Conservation (phyloP, 148 eudicot genomes). For the Fagopyrum esculentum region DNA sequence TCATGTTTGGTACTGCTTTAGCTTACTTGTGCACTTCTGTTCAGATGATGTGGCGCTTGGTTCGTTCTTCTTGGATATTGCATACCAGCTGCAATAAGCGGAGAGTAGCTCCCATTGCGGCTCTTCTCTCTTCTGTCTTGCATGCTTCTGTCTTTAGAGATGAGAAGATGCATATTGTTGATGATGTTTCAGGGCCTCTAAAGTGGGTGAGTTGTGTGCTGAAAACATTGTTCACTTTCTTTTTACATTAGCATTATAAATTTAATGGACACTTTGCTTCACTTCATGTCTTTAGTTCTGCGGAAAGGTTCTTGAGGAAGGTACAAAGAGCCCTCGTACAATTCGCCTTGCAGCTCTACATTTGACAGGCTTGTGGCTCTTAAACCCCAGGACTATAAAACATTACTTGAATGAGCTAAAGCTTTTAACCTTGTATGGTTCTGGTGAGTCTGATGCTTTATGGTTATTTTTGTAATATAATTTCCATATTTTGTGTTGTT, state of each 20-base stretch:
- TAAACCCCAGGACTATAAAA: constrained; percentile 53
- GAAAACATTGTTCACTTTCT: background rate
- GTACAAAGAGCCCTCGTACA: constrained; percentile 93
- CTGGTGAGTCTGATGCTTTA: constrained; percentile 46
- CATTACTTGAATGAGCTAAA: constrained; percentile 81
- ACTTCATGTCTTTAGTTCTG: constrained; percentile 49
- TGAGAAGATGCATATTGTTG: constrained; percentile 64
- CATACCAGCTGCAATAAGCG: constrained; percentile 88
- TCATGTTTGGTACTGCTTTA: background rate
- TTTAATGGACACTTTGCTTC: background rate
- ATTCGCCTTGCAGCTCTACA: constrained; percentile 95
- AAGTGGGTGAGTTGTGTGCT: constrained; percentile 65
- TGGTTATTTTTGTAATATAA: constrained; percentile 2
- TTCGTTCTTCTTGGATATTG: constrained; percentile 82
- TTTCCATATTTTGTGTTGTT: constrained; percentile 1
- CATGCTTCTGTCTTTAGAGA: constrained; percentile 60
- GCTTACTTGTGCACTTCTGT: constrained; percentile 10
- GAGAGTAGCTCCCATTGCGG: constrained; percentile 96
- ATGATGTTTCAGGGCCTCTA: constrained; percentile 68
- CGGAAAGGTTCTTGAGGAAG: constrained; percentile 88
- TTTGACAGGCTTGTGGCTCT: constrained; percentile 82
- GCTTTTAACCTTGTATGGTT: constrained; percentile 82
- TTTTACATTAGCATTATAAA: background rate
- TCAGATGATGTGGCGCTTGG: constrained; percentile 96
- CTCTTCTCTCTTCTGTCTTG: constrained; percentile 84